phyloP scores from a whole-genome alignment of 1,139 yeast genomes.

The Taiozyma sp. region DNA sequence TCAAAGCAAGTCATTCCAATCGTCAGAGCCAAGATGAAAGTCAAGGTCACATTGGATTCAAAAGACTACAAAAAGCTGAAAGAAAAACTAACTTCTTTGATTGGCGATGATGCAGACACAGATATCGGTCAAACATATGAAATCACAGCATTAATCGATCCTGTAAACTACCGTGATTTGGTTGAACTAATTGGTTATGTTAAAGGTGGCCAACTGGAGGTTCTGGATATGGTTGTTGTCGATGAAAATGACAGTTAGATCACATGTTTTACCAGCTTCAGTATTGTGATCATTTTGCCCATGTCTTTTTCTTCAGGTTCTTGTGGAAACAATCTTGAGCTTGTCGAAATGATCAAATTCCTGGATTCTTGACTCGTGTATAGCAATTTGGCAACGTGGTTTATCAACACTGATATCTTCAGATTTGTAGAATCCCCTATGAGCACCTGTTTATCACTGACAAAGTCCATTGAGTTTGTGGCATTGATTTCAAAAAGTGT shows the following conservation, averaged over 20 bases:
- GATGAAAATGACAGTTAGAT: conserved; percentile 44
- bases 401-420: conserved; percentile 29
- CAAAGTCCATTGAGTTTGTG: conserved; percentile 7
- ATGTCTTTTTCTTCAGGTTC: conserved; percentile 16
- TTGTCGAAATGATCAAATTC: conserved; percentile 33
- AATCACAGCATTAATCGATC: conserved; percentile 76
- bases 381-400: conserved; percentile 31
- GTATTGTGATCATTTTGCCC: conserved; percentile 24
- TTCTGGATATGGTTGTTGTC: conserved; percentile 85
- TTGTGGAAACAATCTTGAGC: conserved; percentile 34
- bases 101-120: conserved; percentile 54
- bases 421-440: conserved; percentile 28
- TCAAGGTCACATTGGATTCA: conserved; percentile 49
- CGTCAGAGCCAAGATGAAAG: conserved; percentile 91
- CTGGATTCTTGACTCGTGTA: conserved; percentile 21
- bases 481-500: conserved; percentile 9
- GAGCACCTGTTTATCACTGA: conserved; percentile 21
- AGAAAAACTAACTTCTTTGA: conserved; percentile 45
- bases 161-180: conserved; percentile 73
- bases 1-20: conserved; percentile 84
- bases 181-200: conserved; percentile 48
- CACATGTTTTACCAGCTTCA: conserved; percentile 21
- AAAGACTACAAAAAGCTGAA: conserved; percentile 47
- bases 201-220: conserved; percentile 66
- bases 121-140: conserved; percentile 48